Evolutionary conservation across 2,329 filamentous ascomycete species (phyloP).

Genomic region (Aspergillus sp.): DNA sequence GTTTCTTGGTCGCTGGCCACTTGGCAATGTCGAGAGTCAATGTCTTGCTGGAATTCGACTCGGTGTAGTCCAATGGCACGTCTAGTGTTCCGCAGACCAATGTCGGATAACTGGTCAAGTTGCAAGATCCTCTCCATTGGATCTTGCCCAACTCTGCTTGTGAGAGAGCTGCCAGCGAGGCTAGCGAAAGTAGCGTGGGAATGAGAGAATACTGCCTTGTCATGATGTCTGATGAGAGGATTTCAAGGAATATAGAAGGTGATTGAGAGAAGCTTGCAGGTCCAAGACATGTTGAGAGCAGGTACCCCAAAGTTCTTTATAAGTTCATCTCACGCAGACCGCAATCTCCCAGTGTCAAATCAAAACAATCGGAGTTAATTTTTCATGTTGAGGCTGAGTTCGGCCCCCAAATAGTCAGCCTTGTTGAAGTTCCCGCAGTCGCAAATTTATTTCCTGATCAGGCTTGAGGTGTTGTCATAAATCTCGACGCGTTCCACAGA

Average conservation of each 20-base stretch:
- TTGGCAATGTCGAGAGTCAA: slow-evolving; percentile 11
- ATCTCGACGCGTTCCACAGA: background rate
- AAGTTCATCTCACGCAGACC: background rate
- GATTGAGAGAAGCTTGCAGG: background rate
- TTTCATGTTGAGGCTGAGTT: background rate
- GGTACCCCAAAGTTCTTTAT: background rate
- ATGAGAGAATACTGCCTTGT: background rate
- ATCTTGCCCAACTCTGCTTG: slow-evolving; percentile 8
- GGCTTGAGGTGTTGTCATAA: background rate
- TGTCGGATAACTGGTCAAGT: background rate
- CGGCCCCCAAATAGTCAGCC: background rate
- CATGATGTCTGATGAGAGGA: background rate
- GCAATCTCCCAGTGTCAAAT: background rate
- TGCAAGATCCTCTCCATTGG: slow-evolving; percentile 2
- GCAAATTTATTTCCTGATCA: background rate
- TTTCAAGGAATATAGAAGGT: background rate
- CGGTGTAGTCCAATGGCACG: slow-evolving; percentile 16
- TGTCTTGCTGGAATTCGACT: slow-evolving; percentile 4
- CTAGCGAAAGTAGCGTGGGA: background rate
- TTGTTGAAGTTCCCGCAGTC: background rate
- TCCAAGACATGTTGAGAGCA: background rate
- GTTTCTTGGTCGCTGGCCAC: slow-evolving; percentile 12
- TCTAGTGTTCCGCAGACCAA: slow-evolving; percentile 13
- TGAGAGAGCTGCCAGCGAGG: background rate
- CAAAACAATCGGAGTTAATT: background rate